Evolutionary conservation across 2,329 filamentous ascomycete genomes (phyloP).

Genomic region (Sporothrix protearum): DNA sequence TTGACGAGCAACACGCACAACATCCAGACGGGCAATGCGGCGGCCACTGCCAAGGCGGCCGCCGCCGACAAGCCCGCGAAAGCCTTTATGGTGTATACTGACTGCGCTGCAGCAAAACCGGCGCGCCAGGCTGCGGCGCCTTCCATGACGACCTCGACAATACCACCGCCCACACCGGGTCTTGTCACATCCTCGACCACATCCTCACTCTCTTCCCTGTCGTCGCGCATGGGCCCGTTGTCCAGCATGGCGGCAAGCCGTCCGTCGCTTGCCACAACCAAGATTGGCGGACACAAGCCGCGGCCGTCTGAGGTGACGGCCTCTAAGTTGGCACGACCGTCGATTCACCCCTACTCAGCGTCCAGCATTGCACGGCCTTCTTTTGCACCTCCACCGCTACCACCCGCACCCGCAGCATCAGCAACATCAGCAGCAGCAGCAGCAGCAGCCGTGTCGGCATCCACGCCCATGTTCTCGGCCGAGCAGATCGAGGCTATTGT

Average conservation of each 20-base stretch:
- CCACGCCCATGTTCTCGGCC: conserved; percentile 48
- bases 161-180: conserved; percentile 29
- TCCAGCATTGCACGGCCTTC: conserved; percentile 11
- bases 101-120: conserved; percentile 45
- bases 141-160: not conserved
- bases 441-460: conserved; percentile 32
- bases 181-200: conserved; percentile 31
- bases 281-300: conserved; percentile 24
- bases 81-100: conserved; percentile 81
- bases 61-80: conserved; percentile 67
- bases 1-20: conserved; percentile 69
- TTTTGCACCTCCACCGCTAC: not conserved
- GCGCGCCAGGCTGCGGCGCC: not conserved
- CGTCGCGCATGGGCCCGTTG: conserved; percentile 26
- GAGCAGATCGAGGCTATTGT: conserved; percentile 87
- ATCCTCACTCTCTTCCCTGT: conserved; percentile 29
- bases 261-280: conserved; percentile 13
- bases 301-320: conserved; percentile 36
- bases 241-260: conserved; percentile 34
- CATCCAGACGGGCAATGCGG: conserved; percentile 57
- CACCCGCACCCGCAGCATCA: conserved; percentile 16
- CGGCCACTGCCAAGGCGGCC: conserved; percentile 36
- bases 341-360: conserved; percentile 24
- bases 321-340: conserved; percentile 43
- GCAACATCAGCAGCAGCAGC: too few relatives aligned